A percentile compares a stretch with the other conserved stretches of the same genome.
These are phyloP conservation scores for Diospyros lotus DNA, from an alignment of 148 eudicot species.

Conservation along the genomic window DNA sequence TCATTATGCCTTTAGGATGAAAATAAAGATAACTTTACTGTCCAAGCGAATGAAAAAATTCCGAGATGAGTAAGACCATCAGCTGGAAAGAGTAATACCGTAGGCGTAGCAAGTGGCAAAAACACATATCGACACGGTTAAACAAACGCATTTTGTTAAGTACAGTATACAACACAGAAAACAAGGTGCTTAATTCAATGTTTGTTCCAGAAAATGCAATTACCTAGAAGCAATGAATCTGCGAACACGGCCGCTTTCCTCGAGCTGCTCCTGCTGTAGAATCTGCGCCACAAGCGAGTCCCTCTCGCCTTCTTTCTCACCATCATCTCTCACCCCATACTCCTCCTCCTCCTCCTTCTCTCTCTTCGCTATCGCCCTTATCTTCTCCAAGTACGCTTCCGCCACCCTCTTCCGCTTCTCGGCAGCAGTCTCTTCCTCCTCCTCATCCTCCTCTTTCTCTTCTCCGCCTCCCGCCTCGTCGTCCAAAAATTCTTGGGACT, in stretches of 20 bases:
- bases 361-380: conserved; percentile 21
- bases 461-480: conserved; percentile 3
- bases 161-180: neutral
- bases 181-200: neutral
- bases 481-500: conserved; percentile 16
- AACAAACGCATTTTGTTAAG: neutral
- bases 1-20: neutral
- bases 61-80: too few species aligned
- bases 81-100: neutral
- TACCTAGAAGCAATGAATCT: conserved; percentile 73
- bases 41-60: neutral
- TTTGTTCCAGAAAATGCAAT: neutral
- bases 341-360: conserved; percentile 35
- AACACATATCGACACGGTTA: neutral
- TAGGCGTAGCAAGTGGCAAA: neutral
- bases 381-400: conserved; percentile 21
- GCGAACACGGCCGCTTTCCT: conserved; percentile 77
- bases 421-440: conserved; percentile 44
- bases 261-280: conserved; percentile 72
- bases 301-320: conserved; percentile 43
- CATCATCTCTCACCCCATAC: conserved; percentile 24
- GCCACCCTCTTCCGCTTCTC: conserved; percentile 42
- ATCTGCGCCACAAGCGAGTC: conserved; percentile 58
- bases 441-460: conserved; percentile 21
- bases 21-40: neutral